A percentile compares a stretch with the other conserved stretches of the same genome.
phyloP scores from a whole-genome alignment of 2,329 filamentous ascomycete species.

The Scedosporium aurantiacum region DNA sequence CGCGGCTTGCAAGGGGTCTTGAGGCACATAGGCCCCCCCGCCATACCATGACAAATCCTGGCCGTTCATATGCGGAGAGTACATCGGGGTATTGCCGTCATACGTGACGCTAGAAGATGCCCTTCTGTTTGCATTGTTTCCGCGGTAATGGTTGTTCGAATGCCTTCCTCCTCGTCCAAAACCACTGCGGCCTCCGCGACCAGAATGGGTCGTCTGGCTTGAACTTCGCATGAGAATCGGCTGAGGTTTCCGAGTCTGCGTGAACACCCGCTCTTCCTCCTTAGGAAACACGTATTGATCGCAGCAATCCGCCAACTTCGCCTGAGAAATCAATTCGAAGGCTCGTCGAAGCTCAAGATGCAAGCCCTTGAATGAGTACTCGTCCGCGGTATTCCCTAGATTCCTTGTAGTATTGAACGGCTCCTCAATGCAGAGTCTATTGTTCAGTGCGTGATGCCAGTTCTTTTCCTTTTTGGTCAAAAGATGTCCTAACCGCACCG shows the following conservation, averaged over 20 bases:
- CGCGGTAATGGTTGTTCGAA: conserved; percentile 26
- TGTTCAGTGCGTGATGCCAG: conserved; percentile 72
- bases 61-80: conserved; percentile 1
- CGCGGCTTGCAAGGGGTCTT: not conserved
- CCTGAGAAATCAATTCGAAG: conserved; percentile 69
- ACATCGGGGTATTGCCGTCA: conserved; percentile 20
- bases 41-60: conserved; percentile 4
- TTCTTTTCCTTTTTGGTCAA: conserved; percentile 76
- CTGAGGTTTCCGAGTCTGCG: conserved; percentile 33
- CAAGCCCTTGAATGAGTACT: conserved; percentile 83
- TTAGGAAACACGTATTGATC: conserved; percentile 82
- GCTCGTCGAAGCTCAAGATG: conserved; percentile 83
- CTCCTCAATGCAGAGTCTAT: conserved; percentile 88
- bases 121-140: conserved; percentile 35
- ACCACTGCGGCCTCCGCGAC: conserved; percentile 22
- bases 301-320: conserved; percentile 72
- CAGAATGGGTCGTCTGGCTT: conserved; percentile 45
- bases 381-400: conserved; percentile 90
- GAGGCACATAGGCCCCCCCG: not conserved
- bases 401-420: conserved; percentile 88
- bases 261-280: conserved; percentile 57
- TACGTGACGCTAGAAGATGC: conserved; percentile 43
- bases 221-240: conserved; percentile 49
- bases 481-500: conserved; percentile 69
- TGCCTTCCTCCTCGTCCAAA: conserved; percentile 36